Percentiles rank a stretch among this genome's conserved stretches.
Conservation (phyloP, 768 basidiomycete genomes). For the Lactarius sanguifluus region DNA sequence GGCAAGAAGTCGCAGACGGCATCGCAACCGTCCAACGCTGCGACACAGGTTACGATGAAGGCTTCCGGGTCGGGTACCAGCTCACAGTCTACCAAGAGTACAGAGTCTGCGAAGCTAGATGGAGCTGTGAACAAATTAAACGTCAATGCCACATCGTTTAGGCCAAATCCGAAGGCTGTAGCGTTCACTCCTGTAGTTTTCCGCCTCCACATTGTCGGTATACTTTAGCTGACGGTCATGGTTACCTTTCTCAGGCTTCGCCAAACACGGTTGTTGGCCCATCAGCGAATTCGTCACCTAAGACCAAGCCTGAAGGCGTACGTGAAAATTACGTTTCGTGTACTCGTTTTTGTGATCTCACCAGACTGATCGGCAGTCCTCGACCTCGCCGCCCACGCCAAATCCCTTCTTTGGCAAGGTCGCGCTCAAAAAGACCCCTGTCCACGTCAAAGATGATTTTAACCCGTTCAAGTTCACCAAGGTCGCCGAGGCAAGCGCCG, state of each 20-base stretch:
- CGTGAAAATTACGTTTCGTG: neutral
- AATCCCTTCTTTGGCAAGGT: constrained; percentile 93
- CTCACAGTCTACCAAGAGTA: constrained; percentile 27
- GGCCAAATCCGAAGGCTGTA: constrained; percentile 79
- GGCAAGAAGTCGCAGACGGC: constrained; percentile 42
- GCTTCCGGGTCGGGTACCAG: constrained; percentile 33
- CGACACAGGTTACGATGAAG: constrained; percentile 34
- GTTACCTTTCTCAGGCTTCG: constrained; percentile 33
- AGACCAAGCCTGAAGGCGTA: constrained; percentile 34
- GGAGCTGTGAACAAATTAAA: constrained; percentile 68
- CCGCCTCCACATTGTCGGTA: constrained; percentile 8
- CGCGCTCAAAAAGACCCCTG: constrained; percentile 70
- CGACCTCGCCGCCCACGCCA: constrained; percentile 45
- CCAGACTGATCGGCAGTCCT: constrained; percentile 5
- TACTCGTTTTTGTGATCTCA: neutral
- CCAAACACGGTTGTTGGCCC: constrained; percentile 33
- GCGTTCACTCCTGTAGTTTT: constrained; percentile 65
- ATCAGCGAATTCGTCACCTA: constrained; percentile 27
- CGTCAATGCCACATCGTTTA: constrained; percentile 88
- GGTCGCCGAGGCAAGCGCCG: constrained; percentile 68
- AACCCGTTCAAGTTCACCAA: constrained; percentile 93
- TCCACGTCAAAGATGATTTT: constrained; percentile 95
- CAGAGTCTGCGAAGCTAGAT: constrained; percentile 46
- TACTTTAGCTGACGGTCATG: constrained; percentile 9
- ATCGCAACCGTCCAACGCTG: constrained; percentile 37